Conservation (phyloP, 768 basidiomycete species). For the Auricularia cornea region DNA sequence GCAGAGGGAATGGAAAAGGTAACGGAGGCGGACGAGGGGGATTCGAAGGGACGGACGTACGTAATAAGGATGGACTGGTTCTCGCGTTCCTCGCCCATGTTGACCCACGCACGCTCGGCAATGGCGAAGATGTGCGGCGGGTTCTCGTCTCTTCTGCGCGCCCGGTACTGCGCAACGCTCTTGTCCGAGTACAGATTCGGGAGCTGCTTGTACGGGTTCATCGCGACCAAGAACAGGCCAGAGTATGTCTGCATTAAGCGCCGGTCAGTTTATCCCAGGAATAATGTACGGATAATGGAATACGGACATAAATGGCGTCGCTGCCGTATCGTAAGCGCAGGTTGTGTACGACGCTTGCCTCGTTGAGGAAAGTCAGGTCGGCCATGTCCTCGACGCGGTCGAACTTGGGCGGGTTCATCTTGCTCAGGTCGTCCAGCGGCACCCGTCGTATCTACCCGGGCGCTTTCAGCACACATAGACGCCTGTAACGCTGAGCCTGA, state of each 20-base stretch:
- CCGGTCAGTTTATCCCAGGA: not conserved
- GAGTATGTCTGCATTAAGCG: slow-evolving; percentile 65
- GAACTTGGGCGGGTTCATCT: slow-evolving; percentile 99
- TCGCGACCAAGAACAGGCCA: slow-evolving; percentile 94
- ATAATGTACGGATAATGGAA: not conserved
- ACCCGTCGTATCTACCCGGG: slow-evolving; percentile 51
- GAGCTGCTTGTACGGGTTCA: slow-evolving; percentile 91
- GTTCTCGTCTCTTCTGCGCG: slow-evolving; percentile 77
- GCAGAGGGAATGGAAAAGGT: too few relatives aligned
- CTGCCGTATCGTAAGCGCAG: slow-evolving; percentile 84
- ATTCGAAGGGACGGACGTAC: slow-evolving; percentile 38
- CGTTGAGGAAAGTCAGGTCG: slow-evolving; percentile 94
- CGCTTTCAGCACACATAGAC: slow-evolving; percentile 16
- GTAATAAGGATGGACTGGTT: slow-evolving; percentile 98
- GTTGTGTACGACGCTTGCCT: slow-evolving; percentile 98
- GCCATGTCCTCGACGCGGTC: slow-evolving; percentile 97
- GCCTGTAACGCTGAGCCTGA: slow-evolving; percentile 27
- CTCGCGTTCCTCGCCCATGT: slow-evolving; percentile 95
- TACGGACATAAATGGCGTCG: slow-evolving; percentile 83
- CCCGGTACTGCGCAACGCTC: slow-evolving; percentile 85
- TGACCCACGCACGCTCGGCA: slow-evolving; percentile 95
- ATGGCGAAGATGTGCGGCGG: slow-evolving; percentile 92
- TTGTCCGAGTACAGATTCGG: slow-evolving; percentile 79
- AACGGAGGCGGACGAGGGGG: too few relatives aligned
- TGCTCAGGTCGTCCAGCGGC: slow-evolving; percentile 73